Base-by-base conservation (phyloP, 2,329 filamentous ascomycete genomes). In the Colletotrichum navitas region DNA sequence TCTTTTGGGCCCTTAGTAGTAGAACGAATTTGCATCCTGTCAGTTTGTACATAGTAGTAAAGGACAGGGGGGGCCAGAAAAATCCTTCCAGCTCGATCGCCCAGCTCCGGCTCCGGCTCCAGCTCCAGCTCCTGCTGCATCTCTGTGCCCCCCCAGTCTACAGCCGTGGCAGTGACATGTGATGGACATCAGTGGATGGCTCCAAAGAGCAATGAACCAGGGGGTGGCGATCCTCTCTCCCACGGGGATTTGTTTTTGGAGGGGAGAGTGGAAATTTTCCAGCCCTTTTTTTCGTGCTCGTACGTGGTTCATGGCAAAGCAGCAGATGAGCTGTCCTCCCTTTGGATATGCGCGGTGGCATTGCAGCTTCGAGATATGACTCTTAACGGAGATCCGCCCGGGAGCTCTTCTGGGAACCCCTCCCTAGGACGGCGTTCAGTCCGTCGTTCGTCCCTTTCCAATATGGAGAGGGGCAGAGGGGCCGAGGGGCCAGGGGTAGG, bases 81-180 rank as follows among this genome's bases (percentile, higher is more conserved):
- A 56, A 11, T 61, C 51, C 58, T 71, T 55, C 62, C 21, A 47
- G 52, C 51, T 39, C 56, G 32, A 36, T 5, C 41, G 16, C 18
- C 39, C 26, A n/a, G 29, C 29, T 12, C 58, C 26, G 26, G 54
- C 34, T 56, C 54, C 21, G 24, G 54, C 34, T 56, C 36, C 4
- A 18, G 14, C n/a, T n/a, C n/a, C n/a, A n/a, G n/a, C n/a, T n/a
- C n/a, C n/a, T n/a, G n/a, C n/a, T n/a, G n/a, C n/a, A n/a, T n/a
- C n/a, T n/a, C n/a, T n/a, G n/a, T n/a, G n/a, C n/a, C n/a, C n/a
- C n/a, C 34, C 49, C 61, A n/a, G 49, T 54, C 49, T 63, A 64
- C 68, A 68, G 59, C 52, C 18, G 36, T 71, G 63, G 56, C 56
- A 63, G 55, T 62, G 63, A 62, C 68, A 68, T 71, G 63, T 71